Base-by-base conservation (phyloP, 148 eudicot genomes). In the Silene latifolia region DNA sequence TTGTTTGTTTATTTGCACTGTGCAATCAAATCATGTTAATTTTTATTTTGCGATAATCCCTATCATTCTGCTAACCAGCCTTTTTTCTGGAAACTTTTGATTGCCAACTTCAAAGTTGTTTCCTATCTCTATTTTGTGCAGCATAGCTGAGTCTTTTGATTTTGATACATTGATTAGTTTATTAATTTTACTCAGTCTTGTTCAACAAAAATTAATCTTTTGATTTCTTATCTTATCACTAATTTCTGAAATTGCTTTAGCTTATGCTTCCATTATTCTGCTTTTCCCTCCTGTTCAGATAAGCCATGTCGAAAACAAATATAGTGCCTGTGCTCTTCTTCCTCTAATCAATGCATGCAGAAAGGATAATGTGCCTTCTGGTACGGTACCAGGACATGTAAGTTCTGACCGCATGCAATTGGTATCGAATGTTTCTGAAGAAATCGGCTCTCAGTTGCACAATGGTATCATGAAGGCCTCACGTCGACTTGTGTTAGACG, bases 371-470 rank as follows among this genome's bases (percentile, higher is more conserved):
- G 70, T 76, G 48, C 81, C 80, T 77, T 57, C 76, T 67, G 62
- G 77, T 73, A 27, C 63, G 47, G 19, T 53, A 44, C 72, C 76
- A 51, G 65, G 71, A 75, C 78, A 76, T 58, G 76, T 65, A n/a
- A 69, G 67, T 78, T 68, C 73, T 73, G 64, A 63, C 29, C 64
- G 69, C 24, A 27, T 25, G 48, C 72, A 78, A 71, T 77, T 84
- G 73, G 44, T 88, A 72, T 78, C 85, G 27, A 88, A 82, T 71
- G 79, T 89, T 76, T 90, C 98, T 24, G 92, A 87, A 67, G 86
- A 87, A 74, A 77, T 92, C 76, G 89, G 86, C 77, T 83, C 87
- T 39, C 92, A 95, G 75, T 84, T 95, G 85, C 98, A 95, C 77
- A 78, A 78, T 69, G 92, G 83, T 60, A 87, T 95, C 60, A 86